Conservation (phyloP, 2,329 filamentous ascomycete species). For the Pseudocercospora vitis region DNA sequence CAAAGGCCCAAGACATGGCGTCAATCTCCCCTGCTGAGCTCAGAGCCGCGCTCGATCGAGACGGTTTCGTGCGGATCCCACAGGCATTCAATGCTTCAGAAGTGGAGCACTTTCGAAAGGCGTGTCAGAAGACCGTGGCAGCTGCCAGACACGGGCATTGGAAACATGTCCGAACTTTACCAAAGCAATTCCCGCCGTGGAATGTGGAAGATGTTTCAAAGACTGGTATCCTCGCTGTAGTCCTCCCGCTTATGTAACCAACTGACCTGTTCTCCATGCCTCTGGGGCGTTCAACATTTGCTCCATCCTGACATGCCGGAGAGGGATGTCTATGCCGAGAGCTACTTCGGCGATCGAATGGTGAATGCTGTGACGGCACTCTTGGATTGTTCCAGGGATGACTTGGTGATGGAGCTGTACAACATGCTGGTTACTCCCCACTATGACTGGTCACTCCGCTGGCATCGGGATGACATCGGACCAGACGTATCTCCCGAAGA, state of each 20-base stretch:
- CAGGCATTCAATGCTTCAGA: slow-evolving; percentile 59
- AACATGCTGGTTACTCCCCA: slow-evolving; percentile 79
- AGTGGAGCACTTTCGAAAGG: slow-evolving; percentile 60
- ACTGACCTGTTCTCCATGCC: slow-evolving; percentile 1
- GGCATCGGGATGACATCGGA: slow-evolving; percentile 83
- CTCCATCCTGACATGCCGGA: slow-evolving; percentile 68
- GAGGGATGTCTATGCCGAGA: slow-evolving; percentile 60
- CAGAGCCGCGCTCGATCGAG: slow-evolving; percentile 58
- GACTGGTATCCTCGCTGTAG: slow-evolving; percentile 76
- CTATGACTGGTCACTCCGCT: slow-evolving; percentile 69
- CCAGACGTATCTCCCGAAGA: slow-evolving; percentile 65
- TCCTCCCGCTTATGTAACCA: slow-evolving; percentile 39
- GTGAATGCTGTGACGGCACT: slow-evolving; percentile 65
- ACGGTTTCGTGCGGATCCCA: slow-evolving; percentile 76
- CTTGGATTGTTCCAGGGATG: slow-evolving; percentile 54
- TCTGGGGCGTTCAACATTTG: slow-evolving; percentile 62
- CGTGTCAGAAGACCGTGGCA: slow-evolving; percentile 58
- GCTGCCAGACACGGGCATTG: slow-evolving; percentile 69
- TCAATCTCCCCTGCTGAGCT: slow-evolving; percentile 33
- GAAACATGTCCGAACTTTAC: slow-evolving; percentile 79
- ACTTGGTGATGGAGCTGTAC: slow-evolving; percentile 82
- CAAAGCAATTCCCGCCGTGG: slow-evolving; percentile 92
- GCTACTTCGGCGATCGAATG: slow-evolving; percentile 71
- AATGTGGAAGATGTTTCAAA: slow-evolving; percentile 47
- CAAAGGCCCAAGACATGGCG: slow-evolving; percentile 20